These are phyloP conservation scores for Nicotiana rustica DNA, from an alignment of 305 asterid species.

Conservation along the genomic window DNA sequence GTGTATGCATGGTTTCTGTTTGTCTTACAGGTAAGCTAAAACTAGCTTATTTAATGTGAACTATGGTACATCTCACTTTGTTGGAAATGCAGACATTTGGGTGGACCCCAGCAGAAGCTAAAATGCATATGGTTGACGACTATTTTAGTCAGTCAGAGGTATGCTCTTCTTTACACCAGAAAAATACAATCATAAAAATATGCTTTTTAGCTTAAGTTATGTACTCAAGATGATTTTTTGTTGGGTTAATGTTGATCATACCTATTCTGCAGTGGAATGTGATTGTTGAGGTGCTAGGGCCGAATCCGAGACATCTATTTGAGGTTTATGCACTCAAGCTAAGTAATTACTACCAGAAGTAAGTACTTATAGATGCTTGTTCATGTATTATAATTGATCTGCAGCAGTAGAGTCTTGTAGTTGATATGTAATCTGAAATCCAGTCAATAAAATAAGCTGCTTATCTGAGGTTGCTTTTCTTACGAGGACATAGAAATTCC, in stretches of 20 bases:
- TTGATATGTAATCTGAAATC: slow-evolving; percentile 9
- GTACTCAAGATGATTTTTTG: neutral
- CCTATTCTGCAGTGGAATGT: slow-evolving; percentile 74
- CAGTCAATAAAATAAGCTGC: neutral
- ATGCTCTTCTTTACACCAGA: slow-evolving; percentile 35
- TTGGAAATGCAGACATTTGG: slow-evolving; percentile 74
- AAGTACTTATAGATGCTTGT: slow-evolving; percentile 47
- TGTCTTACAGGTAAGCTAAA: neutral
- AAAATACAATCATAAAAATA: slow-evolving; percentile 9
- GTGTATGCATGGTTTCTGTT: slow-evolving; percentile 15
- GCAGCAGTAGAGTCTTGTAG: slow-evolving; percentile 26
- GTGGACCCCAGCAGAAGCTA: slow-evolving; percentile 92
- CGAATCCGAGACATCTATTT: slow-evolving; percentile 86
- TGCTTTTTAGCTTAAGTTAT: slow-evolving; percentile 1
- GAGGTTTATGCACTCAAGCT: slow-evolving; percentile 91
- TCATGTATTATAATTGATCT: slow-evolving; percentile 23
- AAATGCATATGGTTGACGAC: slow-evolving; percentile 83
- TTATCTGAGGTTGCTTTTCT: slow-evolving; percentile 16
- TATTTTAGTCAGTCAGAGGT: slow-evolving; percentile 88
- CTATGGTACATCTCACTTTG: slow-evolving; percentile 26
- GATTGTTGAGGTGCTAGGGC: slow-evolving; percentile 78
- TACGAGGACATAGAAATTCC: neutral
- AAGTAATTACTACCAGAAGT: slow-evolving; percentile 71
- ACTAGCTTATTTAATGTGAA: neutral
- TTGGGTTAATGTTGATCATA: neutral